A percentile compares a stretch with the other conserved stretches of the same genome.
Evolutionary conservation across 1,139 yeast genomes (phyloP).

Genomic region (Yamadazyma blattariae): DNA sequence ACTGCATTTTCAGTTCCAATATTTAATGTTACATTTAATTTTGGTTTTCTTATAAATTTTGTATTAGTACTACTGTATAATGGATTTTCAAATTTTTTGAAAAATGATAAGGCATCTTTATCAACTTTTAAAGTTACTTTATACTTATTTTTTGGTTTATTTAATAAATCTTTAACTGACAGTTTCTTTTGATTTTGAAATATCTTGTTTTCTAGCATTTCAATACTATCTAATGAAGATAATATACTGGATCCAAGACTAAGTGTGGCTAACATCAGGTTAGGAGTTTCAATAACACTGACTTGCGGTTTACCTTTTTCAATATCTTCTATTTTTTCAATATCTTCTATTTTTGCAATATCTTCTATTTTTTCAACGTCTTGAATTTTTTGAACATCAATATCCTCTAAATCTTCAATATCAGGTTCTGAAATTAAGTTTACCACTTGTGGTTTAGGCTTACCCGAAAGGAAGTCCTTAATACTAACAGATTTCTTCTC

Average conservation of each 20-base stretch:
- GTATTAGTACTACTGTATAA: slow-evolving; percentile 22
- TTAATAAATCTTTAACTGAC: slow-evolving; percentile 22
- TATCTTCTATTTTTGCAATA: background rate
- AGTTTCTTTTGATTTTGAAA: slow-evolving; percentile 20
- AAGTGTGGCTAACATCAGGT: background rate
- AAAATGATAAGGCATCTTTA: slow-evolving; percentile 22
- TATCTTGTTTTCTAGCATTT: slow-evolving; percentile 17
- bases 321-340: background rate
- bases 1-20: slow-evolving; percentile 12
- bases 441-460: slow-evolving; percentile 3
- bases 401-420: background rate
- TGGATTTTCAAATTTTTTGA: slow-evolving; percentile 29
- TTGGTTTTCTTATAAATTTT: slow-evolving; percentile 6
- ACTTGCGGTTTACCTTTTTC: too few species aligned
- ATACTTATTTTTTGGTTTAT: slow-evolving; percentile 11
- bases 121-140: slow-evolving; percentile 27
- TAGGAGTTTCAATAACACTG: background rate
- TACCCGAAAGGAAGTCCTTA: slow-evolving; percentile 23
- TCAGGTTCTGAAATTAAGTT: slow-evolving; percentile 2
- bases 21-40: slow-evolving; percentile 17
- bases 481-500: slow-evolving; percentile 26
- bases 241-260: background rate
- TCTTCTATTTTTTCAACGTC: background rate
- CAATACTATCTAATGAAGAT: background rate
- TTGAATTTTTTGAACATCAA: background rate